These are phyloP conservation scores for Herpetospermum pedunculosum DNA, from an alignment of 306 rosid genomes.

Conservation along the genomic window DNA sequence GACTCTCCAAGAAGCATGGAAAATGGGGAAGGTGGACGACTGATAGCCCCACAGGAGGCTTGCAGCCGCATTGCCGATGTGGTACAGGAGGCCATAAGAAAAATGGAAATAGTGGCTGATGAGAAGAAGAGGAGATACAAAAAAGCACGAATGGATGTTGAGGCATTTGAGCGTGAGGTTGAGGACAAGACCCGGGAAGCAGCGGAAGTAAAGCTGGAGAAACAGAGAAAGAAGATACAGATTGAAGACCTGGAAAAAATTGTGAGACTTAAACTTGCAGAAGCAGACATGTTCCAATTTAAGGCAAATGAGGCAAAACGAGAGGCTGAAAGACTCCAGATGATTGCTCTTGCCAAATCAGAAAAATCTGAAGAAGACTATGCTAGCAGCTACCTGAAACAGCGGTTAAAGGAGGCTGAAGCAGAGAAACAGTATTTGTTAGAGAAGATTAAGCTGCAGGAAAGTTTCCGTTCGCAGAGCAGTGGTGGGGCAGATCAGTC, in stretches of 20 bases:
- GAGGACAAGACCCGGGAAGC: constrained; percentile 89
- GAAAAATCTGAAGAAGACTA: constrained; percentile 97
- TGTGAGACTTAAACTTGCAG: constrained; percentile 91
- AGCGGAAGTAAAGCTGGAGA: constrained; percentile 60
- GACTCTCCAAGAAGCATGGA: constrained; percentile 74
- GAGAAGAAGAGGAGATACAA: constrained; percentile 94
- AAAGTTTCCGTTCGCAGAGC: constrained; percentile 70
- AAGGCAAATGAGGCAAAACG: constrained; percentile 94
- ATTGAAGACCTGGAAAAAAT: constrained; percentile 91
- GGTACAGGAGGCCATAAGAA: constrained; percentile 87
- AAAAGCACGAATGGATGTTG: constrained; percentile 81
- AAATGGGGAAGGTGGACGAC: constrained; percentile 74
- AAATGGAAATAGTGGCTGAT: constrained; percentile 97
- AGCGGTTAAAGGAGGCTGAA: constrained; percentile 82
- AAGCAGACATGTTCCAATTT: constrained; percentile 93
- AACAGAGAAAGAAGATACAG: constrained; percentile 79
- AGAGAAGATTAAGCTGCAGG: constrained; percentile 95
- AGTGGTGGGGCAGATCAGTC: constrained; percentile 69
- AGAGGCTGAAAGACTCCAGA: constrained; percentile 89
- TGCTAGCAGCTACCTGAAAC: constrained; percentile 78
- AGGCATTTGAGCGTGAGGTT: constrained; percentile 77
- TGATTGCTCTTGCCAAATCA: constrained; percentile 81
- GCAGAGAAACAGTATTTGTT: constrained; percentile 91
- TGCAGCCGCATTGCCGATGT: constrained; percentile 91
- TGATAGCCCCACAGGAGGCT: constrained; percentile 94